Evolutionary conservation across 2,329 filamentous ascomycete species (phyloP).

Genomic region (Penicillium sp.): DNA sequence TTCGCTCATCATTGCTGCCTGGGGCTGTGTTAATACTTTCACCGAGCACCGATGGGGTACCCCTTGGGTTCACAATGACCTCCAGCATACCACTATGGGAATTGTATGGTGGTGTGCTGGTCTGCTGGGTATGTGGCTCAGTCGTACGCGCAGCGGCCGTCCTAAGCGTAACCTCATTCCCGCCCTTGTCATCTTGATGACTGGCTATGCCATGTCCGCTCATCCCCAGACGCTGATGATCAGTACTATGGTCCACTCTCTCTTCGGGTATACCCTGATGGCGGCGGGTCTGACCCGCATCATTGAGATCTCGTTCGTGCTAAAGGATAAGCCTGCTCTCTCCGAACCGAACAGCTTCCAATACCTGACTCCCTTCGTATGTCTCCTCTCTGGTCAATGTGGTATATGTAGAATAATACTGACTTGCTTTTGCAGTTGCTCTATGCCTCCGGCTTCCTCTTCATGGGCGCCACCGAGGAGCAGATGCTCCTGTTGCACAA

Average conservation of each 20-base stretch:
- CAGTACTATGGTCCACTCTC: constrained; percentile 80
- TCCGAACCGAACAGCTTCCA: constrained; percentile 70
- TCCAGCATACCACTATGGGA: constrained; percentile 99
- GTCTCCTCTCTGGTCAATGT: constrained; percentile 39
- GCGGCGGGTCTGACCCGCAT: constrained; percentile 78
- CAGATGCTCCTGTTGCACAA: constrained; percentile 78
- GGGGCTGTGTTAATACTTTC: constrained; percentile 97
- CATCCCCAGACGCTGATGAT: constrained; percentile 82
- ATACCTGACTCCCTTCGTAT: constrained; percentile 67
- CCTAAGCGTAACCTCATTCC: constrained; percentile 93
- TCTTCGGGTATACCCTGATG: constrained; percentile 97
- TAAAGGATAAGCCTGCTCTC: constrained; percentile 67
- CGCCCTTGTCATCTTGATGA: constrained; percentile 84
- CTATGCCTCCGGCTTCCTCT: constrained; percentile 89
- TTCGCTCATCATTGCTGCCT: constrained; percentile 81
- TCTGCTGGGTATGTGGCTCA: constrained; percentile 87
- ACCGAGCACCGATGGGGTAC: constrained; percentile 94
- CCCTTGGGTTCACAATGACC: constrained; percentile 86
- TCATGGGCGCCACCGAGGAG: constrained; percentile 97
- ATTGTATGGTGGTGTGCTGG: constrained; percentile 97
- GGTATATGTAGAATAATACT: constrained; percentile 23
- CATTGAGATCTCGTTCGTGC: constrained; percentile 85
- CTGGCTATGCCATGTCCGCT: constrained; percentile 91
- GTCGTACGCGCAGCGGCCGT: constrained; percentile 73
- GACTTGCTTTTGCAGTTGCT: constrained; percentile 63